Evolutionary conservation across 202 grass and related monocot species (phyloP).

Genomic region (Dendrocalamus latiflorus): DNA sequence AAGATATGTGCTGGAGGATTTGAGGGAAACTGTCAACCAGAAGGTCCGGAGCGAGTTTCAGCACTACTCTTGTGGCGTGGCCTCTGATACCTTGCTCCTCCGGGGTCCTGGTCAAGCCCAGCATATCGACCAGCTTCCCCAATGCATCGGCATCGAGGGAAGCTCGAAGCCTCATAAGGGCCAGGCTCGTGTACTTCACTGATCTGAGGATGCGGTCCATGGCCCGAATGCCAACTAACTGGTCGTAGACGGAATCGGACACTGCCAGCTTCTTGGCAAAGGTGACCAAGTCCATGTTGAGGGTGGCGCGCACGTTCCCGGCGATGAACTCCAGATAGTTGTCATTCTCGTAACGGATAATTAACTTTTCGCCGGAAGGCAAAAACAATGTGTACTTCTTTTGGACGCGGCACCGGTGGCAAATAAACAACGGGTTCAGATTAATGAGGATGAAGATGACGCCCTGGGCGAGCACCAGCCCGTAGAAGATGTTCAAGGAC

Average conservation of each 20-base stretch:
- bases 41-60: not conserved
- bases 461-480: conserved; percentile 5
- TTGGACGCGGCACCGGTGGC: too few species aligned
- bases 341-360: not conserved
- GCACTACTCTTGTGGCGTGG: not conserved
- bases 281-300: conserved; percentile 32
- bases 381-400: not conserved
- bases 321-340: conserved; percentile 16
- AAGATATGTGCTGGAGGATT: not conserved
- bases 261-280: conserved; percentile 9
- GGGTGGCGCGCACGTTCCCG: not conserved
- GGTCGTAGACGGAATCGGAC: not conserved
- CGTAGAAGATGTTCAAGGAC: conserved; percentile 28
- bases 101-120: not conserved
- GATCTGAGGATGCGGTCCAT: conserved; percentile 1
- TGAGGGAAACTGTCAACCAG: not conserved
- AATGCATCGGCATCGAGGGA: not conserved
- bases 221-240: not conserved
- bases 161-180: not conserved
- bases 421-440: too few species aligned
- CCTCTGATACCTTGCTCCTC: not conserved
- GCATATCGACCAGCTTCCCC: not conserved
- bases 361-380: not conserved
- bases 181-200: not conserved
- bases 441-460: not conserved